Base-by-base conservation (phyloP, 371 early-diverging fungal genomes). In the Sporodiniella umbellata region DNA sequence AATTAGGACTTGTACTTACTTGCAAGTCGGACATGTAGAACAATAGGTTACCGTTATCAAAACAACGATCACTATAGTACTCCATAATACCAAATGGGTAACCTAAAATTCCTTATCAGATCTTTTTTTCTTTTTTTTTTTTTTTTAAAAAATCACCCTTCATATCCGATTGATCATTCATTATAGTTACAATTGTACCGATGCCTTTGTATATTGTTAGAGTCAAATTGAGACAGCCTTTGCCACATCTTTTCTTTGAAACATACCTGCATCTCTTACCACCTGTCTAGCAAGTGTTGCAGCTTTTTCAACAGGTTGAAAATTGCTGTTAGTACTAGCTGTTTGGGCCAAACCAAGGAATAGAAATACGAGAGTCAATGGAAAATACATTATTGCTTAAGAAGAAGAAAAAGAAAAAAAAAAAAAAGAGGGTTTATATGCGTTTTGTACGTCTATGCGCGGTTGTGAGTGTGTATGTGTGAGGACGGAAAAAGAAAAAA, bases 81-180 rank as follows among this genome's bases (percentile, higher is more conserved):
- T 81, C 79, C 75, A 81, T 66, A 42, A 76, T 64, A 43, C 77
- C 79, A 50, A 81, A 79, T 12, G 82, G 82, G 37, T 12, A 46
- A 23, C 45, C n/a, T n/a, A n/a, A n/a, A n/a, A n/a, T n/a, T n/a
- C n/a, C n/a, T n/a, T n/a, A n/a, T n/a, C n/a, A n/a, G n/a, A n/a
- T n/a, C n/a, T n/a, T n/a, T n/a, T n/a, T n/a, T n/a, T n/a, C n/a
- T n/a, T n/a, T n/a, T n/a, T n/a, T n/a, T n/a, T n/a, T n/a, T n/a
- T n/a, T n/a, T n/a, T n/a, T n/a, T n/a, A n/a, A n/a, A n/a, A n/a
- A n/a, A n/a, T n/a, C n/a, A n/a, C n/a, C 49, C 14, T 60, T 76
- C 66, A 26, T 75, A n/a, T 52, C 39, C 5, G 51, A 30, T 11
- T 45, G 52, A 26, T 37, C 18, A 7, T 62, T 56, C 51, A 62